These are phyloP conservation scores for Leucocoprinus birnbaumii DNA, from an alignment of 768 basidiomycete genomes.

Conservation along the genomic window DNA sequence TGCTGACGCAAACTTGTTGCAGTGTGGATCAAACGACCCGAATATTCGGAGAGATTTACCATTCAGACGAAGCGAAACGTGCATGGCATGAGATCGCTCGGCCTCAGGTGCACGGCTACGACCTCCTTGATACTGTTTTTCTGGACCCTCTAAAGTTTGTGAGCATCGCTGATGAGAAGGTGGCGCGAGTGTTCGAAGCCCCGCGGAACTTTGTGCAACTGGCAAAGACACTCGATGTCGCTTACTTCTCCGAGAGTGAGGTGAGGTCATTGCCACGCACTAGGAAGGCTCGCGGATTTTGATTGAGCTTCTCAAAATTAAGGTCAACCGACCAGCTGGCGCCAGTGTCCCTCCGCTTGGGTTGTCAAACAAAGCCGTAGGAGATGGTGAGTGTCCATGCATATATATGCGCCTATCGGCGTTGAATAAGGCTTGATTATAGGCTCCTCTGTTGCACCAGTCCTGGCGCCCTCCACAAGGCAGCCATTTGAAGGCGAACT, in stretches of 20 bases:
- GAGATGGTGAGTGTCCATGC: constrained; percentile 46
- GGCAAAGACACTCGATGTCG: constrained; percentile 48
- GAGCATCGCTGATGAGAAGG: constrained; percentile 95
- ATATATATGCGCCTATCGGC: background rate
- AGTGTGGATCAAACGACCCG: constrained; percentile 92
- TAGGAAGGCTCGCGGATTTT: background rate
- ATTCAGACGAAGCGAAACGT: background rate
- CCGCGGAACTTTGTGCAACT: constrained; percentile 75
- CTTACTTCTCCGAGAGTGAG: constrained; percentile 44
- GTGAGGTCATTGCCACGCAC: constrained; percentile 28
- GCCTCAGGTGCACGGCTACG: constrained; percentile 97
- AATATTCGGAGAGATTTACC: constrained; percentile 62
- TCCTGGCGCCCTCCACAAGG: constrained; percentile 25
- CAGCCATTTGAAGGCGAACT: constrained; percentile 91
- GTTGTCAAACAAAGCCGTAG: constrained; percentile 89
- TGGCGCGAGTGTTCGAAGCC: constrained; percentile 90
- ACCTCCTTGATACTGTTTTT: constrained; percentile 78
- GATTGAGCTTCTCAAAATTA: constrained; percentile 5
- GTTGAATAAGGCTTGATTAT: background rate
- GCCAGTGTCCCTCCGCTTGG: constrained; percentile 94
- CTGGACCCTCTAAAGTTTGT: constrained; percentile 76
- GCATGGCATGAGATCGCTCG: constrained; percentile 86
- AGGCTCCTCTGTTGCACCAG: constrained; percentile 20
- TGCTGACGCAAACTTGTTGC: background rate
- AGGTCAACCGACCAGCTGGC: constrained; percentile 65